A percentile compares a stretch with the other conserved stretches of the same genome.
phyloP scores from a whole-genome alignment of 2,329 filamentous ascomycete species.

The Exophiala lecanii-corni region DNA sequence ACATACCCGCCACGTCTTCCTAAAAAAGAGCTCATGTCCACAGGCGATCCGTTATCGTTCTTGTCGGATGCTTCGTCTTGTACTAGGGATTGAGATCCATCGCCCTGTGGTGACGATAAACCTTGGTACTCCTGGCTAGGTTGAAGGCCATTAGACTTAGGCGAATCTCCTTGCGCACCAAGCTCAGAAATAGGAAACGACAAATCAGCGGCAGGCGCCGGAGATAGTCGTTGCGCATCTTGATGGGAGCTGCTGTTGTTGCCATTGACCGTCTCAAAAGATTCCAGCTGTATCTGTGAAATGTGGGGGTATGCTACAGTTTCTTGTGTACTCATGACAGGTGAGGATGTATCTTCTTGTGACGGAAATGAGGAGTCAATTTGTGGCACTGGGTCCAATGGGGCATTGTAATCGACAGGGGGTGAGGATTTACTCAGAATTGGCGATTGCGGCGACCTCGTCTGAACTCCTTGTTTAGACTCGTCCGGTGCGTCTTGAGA shows the following conservation, averaged over 20 bases:
- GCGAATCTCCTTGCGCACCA: neutral
- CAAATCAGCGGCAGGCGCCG: conserved; percentile 13
- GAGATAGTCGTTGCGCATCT: conserved; percentile 24
- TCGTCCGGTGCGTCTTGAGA: neutral
- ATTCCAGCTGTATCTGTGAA: conserved; percentile 21
- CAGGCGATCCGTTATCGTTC: conserved; percentile 3
- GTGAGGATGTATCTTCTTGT: conserved; percentile 11
- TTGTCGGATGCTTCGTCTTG: neutral
- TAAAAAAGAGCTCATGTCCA: conserved; percentile 19
- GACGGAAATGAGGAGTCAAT: neutral
- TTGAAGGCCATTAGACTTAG: neutral
- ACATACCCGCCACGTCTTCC: conserved; percentile 20
- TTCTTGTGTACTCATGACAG: conserved; percentile 19
- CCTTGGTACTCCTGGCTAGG: conserved; percentile 1
- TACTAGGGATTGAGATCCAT: conserved; percentile 16
- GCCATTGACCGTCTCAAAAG: conserved; percentile 8
- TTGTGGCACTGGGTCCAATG: neutral
- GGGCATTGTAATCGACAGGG: neutral
- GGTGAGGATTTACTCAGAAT: neutral
- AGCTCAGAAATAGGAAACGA: conserved; percentile 12
- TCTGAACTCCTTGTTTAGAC: neutral
- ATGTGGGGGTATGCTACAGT: conserved; percentile 26
- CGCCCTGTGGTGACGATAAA: conserved; percentile 7
- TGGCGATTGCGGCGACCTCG: too few relatives aligned
- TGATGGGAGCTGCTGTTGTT: conserved; percentile 24